Conservation (phyloP, 2,329 filamentous ascomycete genomes). For the Sarocladium strictum region DNA sequence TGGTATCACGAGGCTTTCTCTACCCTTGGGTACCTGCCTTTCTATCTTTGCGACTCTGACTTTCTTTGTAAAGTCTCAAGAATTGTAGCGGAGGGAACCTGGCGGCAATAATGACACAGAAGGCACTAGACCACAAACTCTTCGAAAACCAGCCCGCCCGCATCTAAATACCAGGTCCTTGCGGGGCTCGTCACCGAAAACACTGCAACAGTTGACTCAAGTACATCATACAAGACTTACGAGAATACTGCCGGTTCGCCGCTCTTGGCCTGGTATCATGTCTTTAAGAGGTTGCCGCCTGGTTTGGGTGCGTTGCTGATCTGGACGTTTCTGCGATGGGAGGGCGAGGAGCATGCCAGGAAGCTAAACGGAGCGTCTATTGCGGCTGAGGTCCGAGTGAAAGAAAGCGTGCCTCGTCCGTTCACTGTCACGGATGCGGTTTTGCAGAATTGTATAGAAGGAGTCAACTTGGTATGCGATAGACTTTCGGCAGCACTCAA, state of each 20-base stretch:
- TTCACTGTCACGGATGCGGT: neutral
- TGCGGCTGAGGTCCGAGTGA: slow-evolving; percentile 8
- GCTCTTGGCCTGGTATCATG: neutral
- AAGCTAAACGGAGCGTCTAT: slow-evolving; percentile 9
- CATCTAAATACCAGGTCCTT: slow-evolving; percentile 7
- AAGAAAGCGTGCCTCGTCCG: slow-evolving; percentile 12
- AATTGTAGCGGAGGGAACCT: slow-evolving; percentile 15
- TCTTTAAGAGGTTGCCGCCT: slow-evolving; percentile 3
- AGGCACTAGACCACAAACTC: slow-evolving; percentile 10
- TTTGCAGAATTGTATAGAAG: slow-evolving; percentile 5
- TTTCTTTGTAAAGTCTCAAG: no score
- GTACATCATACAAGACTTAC: slow-evolving; percentile 7
- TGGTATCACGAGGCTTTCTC: no score
- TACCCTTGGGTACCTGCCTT: no score
- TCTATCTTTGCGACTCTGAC: no score
- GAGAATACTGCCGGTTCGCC: slow-evolving; percentile 9
- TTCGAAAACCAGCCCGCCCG: neutral
- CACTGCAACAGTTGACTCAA: slow-evolving; percentile 9
- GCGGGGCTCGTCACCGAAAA: slow-evolving; percentile 14
- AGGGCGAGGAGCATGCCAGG: slow-evolving; percentile 11
- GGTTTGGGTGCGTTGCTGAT: neutral
- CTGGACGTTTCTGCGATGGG: slow-evolving; percentile 8
- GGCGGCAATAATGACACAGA: slow-evolving; percentile 12
- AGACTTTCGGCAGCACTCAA: neutral
- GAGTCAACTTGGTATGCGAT: slow-evolving; percentile 7